Percentiles rank a stretch among this genome's conserved stretches.
phyloP scores from a whole-genome alignment of 2,329 filamentous ascomycete species.

The Fusarium nematophilum region DNA sequence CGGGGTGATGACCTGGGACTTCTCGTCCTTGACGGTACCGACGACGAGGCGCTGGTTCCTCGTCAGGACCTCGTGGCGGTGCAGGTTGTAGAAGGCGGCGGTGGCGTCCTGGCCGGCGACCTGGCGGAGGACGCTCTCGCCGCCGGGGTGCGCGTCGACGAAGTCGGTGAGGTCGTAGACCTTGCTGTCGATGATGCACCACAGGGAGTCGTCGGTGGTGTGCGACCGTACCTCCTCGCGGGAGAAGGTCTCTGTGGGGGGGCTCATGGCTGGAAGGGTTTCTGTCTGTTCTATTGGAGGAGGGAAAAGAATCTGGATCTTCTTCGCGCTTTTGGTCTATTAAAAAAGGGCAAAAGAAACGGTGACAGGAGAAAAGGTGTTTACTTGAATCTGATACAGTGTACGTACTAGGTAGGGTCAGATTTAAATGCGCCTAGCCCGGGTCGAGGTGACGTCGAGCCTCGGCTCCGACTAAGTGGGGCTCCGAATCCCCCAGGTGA shows the following conservation, averaged over 20 bases:
- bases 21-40: conserved; percentile 80
- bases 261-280: conserved; percentile 31
- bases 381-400: neutral
- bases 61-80: conserved; percentile 87
- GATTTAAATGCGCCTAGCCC: conserved; percentile 7
- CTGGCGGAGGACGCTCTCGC: conserved; percentile 81
- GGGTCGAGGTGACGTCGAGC: conserved; percentile 22
- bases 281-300: neutral
- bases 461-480: conserved; percentile 40
- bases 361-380: neutral
- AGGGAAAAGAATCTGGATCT: no score
- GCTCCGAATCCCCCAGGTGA: neutral
- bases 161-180: conserved; percentile 92
- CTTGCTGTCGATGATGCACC: conserved; percentile 87
- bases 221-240: conserved; percentile 78
- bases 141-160: conserved; percentile 85
- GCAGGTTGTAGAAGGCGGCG: conserved; percentile 88
- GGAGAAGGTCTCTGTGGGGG: conserved; percentile 63
- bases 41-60: conserved; percentile 82
- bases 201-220: conserved; percentile 79
- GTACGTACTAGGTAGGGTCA: conserved; percentile 4
- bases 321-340: no score
- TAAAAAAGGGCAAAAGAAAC: neutral
- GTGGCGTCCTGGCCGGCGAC: conserved; percentile 87
- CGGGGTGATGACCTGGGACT: conserved; percentile 76